Evolutionary conservation across 1,284 basidiomycete genomes (phyloP), one percentile per base, ranked within the genome.

Genomic region (Rugosomyces carneus): DNA sequence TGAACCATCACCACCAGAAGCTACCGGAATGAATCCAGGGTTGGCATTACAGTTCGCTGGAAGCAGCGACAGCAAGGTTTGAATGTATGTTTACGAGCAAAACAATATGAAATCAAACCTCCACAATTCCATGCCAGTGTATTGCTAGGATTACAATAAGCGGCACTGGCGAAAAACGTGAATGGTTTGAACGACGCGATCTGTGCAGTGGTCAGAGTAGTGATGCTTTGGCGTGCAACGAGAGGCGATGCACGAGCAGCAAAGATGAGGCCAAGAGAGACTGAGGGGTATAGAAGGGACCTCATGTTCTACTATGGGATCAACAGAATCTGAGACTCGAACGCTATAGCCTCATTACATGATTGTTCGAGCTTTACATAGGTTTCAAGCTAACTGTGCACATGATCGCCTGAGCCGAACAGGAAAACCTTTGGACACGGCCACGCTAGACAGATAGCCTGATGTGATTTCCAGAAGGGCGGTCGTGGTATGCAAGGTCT

Each of bases 101-200:
- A 15, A 23, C 43, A 32, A 21, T 10, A 44, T n/a, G 18, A 8
- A 2, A 59, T 70, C 49, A n/a, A n/a, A 78, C 78, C 54, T 58
- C 84, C 82, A 60, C 81, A 84, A 32, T 59, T 62, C 81, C 82
- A 85, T 7, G 66, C 60, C 19, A 70, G 51, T 5, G 76, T 78
- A 21, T 55, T 48, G 0, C 65, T 53, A 0, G 78, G 61, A 2
- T 57, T 5, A 52, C 82, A 85, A 57, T 79, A 79, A 1, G 70
- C 77, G 1, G 78, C 67, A 42, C 70, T 71, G 1, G 81, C 78
- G 54, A 73, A 83, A 56, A 63, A 67, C 0, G 76, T 72, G 59
- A 71, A 84, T 0, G 78, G 71, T 38, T 61, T 73, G 63, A 72
- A 82, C 1, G 66, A 44, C 1, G 63, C 50, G 36, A 84, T 69